phyloP scores from a whole-genome alignment of 305 asterid species.

The Fraxinus paxiana region DNA sequence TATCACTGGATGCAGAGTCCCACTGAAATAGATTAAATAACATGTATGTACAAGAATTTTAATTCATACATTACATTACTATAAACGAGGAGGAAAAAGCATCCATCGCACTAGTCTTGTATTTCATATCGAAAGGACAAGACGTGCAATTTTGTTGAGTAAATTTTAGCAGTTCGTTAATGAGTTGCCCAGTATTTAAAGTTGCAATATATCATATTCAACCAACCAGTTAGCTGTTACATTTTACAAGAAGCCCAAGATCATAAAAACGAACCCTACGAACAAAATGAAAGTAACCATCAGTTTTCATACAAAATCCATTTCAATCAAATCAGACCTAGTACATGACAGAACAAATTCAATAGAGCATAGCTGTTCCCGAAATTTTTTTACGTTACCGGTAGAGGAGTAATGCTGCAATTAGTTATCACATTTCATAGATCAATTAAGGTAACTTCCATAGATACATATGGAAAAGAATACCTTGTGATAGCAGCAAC shows the following conservation, averaged over 20 bases:
- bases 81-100: background rate
- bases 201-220: background rate
- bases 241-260: background rate
- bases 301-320: background rate
- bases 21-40: background rate
- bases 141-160: background rate
- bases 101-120: background rate
- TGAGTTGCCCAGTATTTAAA: background rate
- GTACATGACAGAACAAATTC: background rate
- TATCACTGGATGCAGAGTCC: background rate
- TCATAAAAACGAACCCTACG: background rate
- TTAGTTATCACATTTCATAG: constrained; percentile 9
- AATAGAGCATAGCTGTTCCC: background rate
- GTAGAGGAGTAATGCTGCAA: background rate
- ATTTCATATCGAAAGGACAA: background rate
- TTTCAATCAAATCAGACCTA: background rate
- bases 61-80: background rate
- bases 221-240: background rate
- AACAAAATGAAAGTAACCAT: background rate
- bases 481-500: constrained; percentile 78
- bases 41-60: background rate
- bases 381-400: background rate
- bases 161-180: background rate
- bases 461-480: constrained; percentile 18
- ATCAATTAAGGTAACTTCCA: constrained; percentile 5